A percentile compares a stretch with the other conserved stretches of the same genome.
phyloP scores from a whole-genome alignment of 164 flowering plant species.

The Stephania yunnanensis region DNA sequence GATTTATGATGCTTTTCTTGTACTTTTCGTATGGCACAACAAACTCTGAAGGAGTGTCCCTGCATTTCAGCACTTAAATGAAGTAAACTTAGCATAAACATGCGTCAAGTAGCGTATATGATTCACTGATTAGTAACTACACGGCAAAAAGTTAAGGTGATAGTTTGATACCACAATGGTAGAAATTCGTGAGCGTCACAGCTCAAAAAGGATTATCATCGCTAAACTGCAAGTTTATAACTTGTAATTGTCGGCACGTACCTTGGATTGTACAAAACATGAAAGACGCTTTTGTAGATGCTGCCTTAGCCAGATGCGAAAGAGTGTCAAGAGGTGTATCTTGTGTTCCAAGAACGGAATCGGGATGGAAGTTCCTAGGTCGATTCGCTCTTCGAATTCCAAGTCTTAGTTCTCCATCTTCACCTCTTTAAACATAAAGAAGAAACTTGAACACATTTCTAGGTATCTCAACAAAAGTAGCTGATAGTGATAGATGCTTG shows the following conservation, averaged over 20 bases:
- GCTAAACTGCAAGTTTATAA: neutral
- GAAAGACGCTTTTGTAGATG: constrained; percentile 62
- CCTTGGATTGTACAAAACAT: constrained; percentile 89
- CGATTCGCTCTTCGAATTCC: constrained; percentile 80
- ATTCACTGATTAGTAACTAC: neutral
- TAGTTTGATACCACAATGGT: neutral
- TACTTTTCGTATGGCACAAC: constrained; percentile 64
- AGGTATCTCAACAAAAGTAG: constrained; percentile 6
- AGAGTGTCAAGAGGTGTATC: constrained; percentile 43
- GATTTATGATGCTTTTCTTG: constrained; percentile 50
- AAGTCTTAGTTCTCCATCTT: constrained; percentile 76
- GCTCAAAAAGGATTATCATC: neutral
- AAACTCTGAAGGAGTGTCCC: constrained; percentile 77
- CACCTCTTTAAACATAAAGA: constrained; percentile 47
- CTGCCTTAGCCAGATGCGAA: constrained; percentile 62
- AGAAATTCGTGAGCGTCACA: neutral
- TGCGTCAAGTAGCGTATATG: neutral
- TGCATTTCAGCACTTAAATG: constrained; percentile 30
- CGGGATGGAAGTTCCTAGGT: constrained; percentile 61
- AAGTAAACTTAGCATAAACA: neutral
- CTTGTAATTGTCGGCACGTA: constrained; percentile 18
- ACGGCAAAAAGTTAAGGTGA: too few relatives aligned
- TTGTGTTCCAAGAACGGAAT: constrained; percentile 44
- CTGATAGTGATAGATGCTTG: neutral
- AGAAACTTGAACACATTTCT: constrained; percentile 1